These are phyloP conservation scores for Kernera saxatilis DNA, from an alignment of 345 rosid genomes.

Conservation along the genomic window DNA sequence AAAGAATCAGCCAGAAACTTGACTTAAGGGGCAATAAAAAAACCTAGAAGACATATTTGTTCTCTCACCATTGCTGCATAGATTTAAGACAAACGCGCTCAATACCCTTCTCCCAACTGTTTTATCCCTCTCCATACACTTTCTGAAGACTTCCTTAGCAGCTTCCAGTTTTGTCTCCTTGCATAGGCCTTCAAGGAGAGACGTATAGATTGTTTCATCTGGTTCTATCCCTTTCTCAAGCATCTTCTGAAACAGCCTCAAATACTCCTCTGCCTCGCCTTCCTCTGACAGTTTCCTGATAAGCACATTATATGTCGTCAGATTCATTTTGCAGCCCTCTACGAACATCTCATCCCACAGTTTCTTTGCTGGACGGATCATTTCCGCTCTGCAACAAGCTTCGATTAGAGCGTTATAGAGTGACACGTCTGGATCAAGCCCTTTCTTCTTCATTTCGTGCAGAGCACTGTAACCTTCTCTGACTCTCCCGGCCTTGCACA, in stretches of 20 bases:
- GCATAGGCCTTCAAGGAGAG: constrained; percentile 63
- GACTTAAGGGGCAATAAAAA: neutral
- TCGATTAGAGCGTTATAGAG: constrained; percentile 70
- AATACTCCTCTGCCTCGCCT: constrained; percentile 64
- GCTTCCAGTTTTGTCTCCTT: constrained; percentile 52
- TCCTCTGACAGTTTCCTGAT: constrained; percentile 60
- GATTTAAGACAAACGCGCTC: constrained; percentile 37
- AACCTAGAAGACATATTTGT: neutral
- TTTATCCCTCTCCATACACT: constrained; percentile 41
- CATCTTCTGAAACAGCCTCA: constrained; percentile 67
- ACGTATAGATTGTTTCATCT: constrained; percentile 47
- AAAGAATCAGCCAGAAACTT: neutral
- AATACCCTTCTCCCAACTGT: constrained; percentile 38
- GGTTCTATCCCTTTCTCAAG: constrained; percentile 58
- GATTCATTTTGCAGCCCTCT: constrained; percentile 59
- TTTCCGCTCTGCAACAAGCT: constrained; percentile 75
- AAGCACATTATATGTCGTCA: constrained; percentile 58
- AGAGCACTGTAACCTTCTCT: constrained; percentile 74
- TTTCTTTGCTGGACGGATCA: constrained; percentile 83
- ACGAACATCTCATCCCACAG: constrained; percentile 96
- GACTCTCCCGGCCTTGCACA: constrained; percentile 66
- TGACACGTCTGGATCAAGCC: constrained; percentile 52
- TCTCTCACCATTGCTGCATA: constrained; percentile 54
- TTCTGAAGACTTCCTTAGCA: constrained; percentile 49
- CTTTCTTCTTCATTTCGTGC: constrained; percentile 80